Base-by-base conservation (phyloP, 2,329 filamentous ascomycete species). In the Amphichorda felina region DNA sequence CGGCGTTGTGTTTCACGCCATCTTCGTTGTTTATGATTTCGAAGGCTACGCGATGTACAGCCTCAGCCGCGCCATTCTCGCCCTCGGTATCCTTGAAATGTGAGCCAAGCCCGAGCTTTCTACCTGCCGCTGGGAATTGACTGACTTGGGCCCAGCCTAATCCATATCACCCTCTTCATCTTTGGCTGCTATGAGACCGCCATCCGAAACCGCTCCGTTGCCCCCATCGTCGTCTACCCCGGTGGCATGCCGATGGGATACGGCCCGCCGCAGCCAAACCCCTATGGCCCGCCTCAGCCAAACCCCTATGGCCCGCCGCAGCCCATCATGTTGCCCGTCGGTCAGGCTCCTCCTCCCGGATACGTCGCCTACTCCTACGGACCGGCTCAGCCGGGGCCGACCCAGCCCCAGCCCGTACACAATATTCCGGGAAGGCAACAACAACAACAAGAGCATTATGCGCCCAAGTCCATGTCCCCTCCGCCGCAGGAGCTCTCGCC, bases 111-210 rank as follows among this genome's bases (percentile, higher is more conserved):
- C 15, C 25, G 7, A n/a, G 4, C 26, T 27, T 10, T 27, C 9
- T 14, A 13, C 26, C 9, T 27, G 13, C 15, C 26, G 4, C 13
- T 27, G 5, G 4, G 4, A 11, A 27, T 10, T 25, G n/a, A 26
- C 21, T 31, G 33, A 32, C 13, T 34, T 30, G 8, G 13, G n/a
- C 9, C 16, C 24, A 48, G 45, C 8, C 8, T 43, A 33, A 3
- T 37, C 22, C 45, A 48, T 27, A 30, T 48, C 25, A 32, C 34
- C 19, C 30, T 48, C 16, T 48, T 48, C 34, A 29, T 46, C 40
- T 47, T 48, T 11, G 45, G 38, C 17, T 46, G 45, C 40, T 40
- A 36, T 35, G 44, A 48, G 34, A 45, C 41, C 11, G 36, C 35
- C 27, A 34, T 40, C 21, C 44, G 45, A 33, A 46, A 45, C 37